These are phyloP conservation scores for Blastobotrys illinoisensis DNA, from an alignment of 1,139 yeast genomes.

Conservation along the genomic window DNA sequence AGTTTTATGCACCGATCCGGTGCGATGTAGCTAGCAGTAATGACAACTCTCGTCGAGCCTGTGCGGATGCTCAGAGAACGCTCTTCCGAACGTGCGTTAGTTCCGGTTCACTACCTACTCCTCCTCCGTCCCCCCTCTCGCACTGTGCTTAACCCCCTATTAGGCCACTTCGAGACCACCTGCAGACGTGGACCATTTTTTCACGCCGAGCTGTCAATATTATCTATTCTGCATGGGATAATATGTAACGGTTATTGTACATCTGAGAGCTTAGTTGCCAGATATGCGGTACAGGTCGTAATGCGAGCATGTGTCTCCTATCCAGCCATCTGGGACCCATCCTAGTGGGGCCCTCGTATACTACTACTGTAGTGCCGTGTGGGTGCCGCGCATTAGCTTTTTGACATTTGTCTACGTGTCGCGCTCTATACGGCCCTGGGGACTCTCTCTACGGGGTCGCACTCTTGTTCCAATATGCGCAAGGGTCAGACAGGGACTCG, in stretches of 20 bases:
- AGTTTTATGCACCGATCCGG: not conserved
- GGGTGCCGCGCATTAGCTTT: not conserved
- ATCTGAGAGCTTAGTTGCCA: not conserved
- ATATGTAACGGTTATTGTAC: not conserved
- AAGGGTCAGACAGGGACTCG: not conserved
- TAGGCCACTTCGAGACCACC: not conserved
- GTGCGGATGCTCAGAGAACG: not conserved
- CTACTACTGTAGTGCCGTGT: not conserved
- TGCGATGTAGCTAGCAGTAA: too few relatives aligned
- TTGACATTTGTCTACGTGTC: too few relatives aligned
- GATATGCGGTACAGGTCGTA: not conserved
- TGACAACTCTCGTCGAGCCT: too few relatives aligned
- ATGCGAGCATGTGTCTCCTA: not conserved
- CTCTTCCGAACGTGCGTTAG: not conserved
- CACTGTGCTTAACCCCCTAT: not conserved
- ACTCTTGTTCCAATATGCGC: not conserved
- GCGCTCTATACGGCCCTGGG: too few relatives aligned
- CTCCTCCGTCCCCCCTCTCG: not conserved
- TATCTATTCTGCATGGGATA: not conserved
- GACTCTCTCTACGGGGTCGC: too few relatives aligned
- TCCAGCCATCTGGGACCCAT: not conserved
- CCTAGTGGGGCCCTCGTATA: too few relatives aligned
- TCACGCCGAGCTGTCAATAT: not conserved
- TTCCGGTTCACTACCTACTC: not conserved
- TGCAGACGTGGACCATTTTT: not conserved